These are phyloP conservation scores for Trametes sp. DNA, from an alignment of 1,284 basidiomycete species.

Conservation along the genomic window DNA sequence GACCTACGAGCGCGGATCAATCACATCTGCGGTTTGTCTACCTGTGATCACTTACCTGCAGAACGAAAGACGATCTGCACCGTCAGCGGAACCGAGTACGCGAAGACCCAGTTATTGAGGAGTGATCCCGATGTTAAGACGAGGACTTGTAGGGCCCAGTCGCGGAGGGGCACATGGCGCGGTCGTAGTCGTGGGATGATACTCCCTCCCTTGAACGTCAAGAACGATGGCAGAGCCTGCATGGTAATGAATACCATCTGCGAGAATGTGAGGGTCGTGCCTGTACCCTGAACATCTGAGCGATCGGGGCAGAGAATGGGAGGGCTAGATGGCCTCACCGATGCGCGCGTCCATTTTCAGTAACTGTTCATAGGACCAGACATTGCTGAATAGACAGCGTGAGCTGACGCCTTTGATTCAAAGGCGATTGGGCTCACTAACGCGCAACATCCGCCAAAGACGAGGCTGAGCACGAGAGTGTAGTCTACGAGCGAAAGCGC, in stretches of 20 bases:
- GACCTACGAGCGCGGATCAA: conserved; percentile 47
- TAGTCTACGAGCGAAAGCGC: conserved; percentile 54
- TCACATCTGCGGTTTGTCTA: too few relatives aligned
- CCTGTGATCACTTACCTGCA: conserved; percentile 61
- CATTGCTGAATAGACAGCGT: conserved; percentile 56
- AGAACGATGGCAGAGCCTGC: conserved; percentile 65
- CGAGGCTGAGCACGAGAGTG: conserved; percentile 59
- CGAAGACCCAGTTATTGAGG: conserved; percentile 89
- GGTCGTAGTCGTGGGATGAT: conserved; percentile 63
- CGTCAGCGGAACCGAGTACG: conserved; percentile 80
- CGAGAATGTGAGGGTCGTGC: conserved; percentile 85
- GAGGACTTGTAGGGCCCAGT: conserved; percentile 82
- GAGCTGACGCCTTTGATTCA: background rate
- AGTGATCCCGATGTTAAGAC: conserved; percentile 75
- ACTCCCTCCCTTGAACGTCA: conserved; percentile 44
- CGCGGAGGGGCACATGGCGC: conserved; percentile 72
- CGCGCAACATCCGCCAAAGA: conserved; percentile 87
- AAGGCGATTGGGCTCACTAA: conserved; percentile 45
- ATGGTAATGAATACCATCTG: conserved; percentile 83
- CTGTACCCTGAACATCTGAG: conserved; percentile 45
- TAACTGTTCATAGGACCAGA: conserved; percentile 74
- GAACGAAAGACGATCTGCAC: conserved; percentile 91
- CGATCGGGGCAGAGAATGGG: too few relatives aligned
- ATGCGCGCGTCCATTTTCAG: conserved; percentile 73
- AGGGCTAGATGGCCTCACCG: conserved; percentile 51